phyloP scores from a whole-genome alignment of 768 basidiomycete genomes.

The Hypsizygus marmoreus region DNA sequence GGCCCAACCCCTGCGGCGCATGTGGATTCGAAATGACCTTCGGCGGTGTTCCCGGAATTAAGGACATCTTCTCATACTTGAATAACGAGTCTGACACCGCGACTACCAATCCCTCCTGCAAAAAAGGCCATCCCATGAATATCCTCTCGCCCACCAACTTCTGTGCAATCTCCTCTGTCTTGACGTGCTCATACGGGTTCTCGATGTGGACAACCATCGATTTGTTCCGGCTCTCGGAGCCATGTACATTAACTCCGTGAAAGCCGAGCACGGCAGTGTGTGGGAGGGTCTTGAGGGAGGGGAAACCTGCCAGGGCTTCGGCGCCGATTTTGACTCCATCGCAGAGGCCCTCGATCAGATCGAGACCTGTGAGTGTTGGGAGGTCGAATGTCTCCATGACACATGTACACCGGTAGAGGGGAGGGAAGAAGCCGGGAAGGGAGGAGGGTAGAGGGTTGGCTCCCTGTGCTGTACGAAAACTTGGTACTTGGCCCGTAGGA shows the following conservation, averaged over 20 bases:
- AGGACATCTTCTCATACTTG: conserved; percentile 74
- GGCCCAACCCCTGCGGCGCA: conserved; percentile 58
- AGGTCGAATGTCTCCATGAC: conserved; percentile 82
- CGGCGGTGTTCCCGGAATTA: conserved; percentile 50
- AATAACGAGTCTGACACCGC: conserved; percentile 86
- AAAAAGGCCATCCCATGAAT: conserved; percentile 91
- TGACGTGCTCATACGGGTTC: conserved; percentile 68
- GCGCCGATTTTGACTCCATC: conserved; percentile 88
- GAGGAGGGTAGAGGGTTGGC: conserved; percentile 81
- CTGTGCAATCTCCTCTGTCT: conserved; percentile 71
- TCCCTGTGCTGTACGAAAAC: conserved; percentile 72
- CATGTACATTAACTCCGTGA: conserved; percentile 94
- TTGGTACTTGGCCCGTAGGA: conserved; percentile 75
- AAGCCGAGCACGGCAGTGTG: conserved; percentile 73
- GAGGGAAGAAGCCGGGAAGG: conserved; percentile 92
- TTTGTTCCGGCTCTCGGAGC: conserved; percentile 86
- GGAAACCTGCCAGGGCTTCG: conserved; percentile 92
- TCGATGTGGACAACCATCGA: conserved; percentile 89
- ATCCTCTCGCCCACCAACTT: conserved; percentile 75
- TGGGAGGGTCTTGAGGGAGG: conserved; percentile 88
- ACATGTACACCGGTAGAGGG: conserved; percentile 79
- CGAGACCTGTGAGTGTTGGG: conserved; percentile 83
- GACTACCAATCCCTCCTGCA: conserved; percentile 88
- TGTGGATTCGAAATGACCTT: conserved; percentile 77
- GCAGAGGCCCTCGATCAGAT: conserved; percentile 83